Percentiles rank a stretch among this genome's conserved stretches.
These are phyloP conservation scores for Candida multigemmis DNA, from an alignment of 805 yeast genomes.

Conservation along the genomic window DNA sequence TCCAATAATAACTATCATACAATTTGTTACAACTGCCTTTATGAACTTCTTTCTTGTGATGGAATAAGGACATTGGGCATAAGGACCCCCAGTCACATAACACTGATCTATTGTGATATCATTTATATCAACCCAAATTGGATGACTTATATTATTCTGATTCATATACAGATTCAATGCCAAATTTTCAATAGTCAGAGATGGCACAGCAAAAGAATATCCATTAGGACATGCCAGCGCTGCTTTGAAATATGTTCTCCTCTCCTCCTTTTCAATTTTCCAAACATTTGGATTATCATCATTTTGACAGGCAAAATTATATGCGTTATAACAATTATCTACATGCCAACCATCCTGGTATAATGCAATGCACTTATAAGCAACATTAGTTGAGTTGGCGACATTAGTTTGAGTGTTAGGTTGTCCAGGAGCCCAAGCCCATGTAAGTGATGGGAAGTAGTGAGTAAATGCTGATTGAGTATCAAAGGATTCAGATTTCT, in stretches of 20 bases:
- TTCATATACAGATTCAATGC: slow-evolving; percentile 18
- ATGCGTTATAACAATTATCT: slow-evolving; percentile 51
- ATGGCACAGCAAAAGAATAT: slow-evolving; percentile 21
- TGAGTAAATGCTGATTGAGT: too few relatives aligned
- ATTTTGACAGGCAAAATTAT: slow-evolving; percentile 49
- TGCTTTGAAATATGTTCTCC: slow-evolving; percentile 36
- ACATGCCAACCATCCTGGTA: slow-evolving; percentile 50
- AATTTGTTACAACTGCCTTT: slow-evolving; percentile 59
- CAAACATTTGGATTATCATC: slow-evolving; percentile 31
- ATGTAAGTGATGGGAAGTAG: too few relatives aligned
- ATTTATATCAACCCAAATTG: slow-evolving; percentile 76
- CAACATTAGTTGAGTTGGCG: slow-evolving; percentile 7
- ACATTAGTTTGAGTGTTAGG: slow-evolving; percentile 1
- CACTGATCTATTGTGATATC: slow-evolving; percentile 66
- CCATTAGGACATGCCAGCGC: slow-evolving; percentile 22
- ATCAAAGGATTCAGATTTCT: too few relatives aligned
- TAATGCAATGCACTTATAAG: slow-evolving; percentile 34
- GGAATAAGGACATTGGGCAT: slow-evolving; percentile 71
- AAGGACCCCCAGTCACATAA: slow-evolving; percentile 80
- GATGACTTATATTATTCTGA: slow-evolving; percentile 16
- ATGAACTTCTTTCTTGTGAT: slow-evolving; percentile 49
- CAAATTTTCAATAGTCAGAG: slow-evolving; percentile 25
- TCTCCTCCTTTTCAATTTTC: slow-evolving; percentile 22
- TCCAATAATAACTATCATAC: slow-evolving; percentile 46
- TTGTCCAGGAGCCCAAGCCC: slow-evolving; percentile 61